These are phyloP conservation scores for Phytophthora fragariae DNA, from an alignment of 352 stramenopile genomes.

Conservation along the genomic window DNA sequence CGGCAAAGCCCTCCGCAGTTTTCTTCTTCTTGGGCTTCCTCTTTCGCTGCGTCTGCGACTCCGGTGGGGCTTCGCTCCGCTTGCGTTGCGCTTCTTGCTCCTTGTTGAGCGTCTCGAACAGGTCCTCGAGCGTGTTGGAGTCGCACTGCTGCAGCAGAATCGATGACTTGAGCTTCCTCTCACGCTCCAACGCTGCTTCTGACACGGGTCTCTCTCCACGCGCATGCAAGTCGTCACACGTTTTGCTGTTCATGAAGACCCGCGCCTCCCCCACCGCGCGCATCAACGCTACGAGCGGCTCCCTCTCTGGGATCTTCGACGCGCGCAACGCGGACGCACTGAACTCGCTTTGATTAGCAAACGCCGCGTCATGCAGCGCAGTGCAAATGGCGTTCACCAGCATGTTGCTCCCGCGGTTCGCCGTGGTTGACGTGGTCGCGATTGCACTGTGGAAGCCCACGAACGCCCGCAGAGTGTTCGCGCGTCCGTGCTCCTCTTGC, in stretches of 20 bases:
- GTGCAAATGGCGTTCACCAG: slow-evolving; percentile 50
- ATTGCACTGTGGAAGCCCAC: slow-evolving; percentile 76
- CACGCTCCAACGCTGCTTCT: slow-evolving; percentile 19
- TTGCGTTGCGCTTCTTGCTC: slow-evolving; percentile 33
- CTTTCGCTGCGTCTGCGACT: slow-evolving; percentile 27
- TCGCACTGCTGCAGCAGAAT: slow-evolving; percentile 64
- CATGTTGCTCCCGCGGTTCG: slow-evolving; percentile 34
- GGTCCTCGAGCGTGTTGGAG: slow-evolving; percentile 56
- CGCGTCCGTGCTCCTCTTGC: slow-evolving; percentile 51
- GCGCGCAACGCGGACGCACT: neutral
- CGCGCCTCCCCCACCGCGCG: slow-evolving; percentile 48
- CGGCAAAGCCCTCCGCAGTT: slow-evolving; percentile 17
- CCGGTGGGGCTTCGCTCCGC: slow-evolving; percentile 6
- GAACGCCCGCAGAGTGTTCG: slow-evolving; percentile 75
- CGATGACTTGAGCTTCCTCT: slow-evolving; percentile 27
- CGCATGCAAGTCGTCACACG: slow-evolving; percentile 62
- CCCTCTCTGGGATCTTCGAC: slow-evolving; percentile 48
- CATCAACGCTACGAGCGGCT: slow-evolving; percentile 56
- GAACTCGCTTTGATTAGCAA: slow-evolving; percentile 18
- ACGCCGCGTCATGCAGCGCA: slow-evolving; percentile 33
- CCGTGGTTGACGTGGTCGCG: slow-evolving; percentile 39
- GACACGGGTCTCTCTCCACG: slow-evolving; percentile 54
- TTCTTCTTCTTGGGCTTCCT: slow-evolving; percentile 45
- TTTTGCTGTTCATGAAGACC: slow-evolving; percentile 74
- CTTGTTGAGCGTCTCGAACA: slow-evolving; percentile 65